phyloP scores from a whole-genome alignment of 345 rosid genomes.

The Passiflora organensis region DNA sequence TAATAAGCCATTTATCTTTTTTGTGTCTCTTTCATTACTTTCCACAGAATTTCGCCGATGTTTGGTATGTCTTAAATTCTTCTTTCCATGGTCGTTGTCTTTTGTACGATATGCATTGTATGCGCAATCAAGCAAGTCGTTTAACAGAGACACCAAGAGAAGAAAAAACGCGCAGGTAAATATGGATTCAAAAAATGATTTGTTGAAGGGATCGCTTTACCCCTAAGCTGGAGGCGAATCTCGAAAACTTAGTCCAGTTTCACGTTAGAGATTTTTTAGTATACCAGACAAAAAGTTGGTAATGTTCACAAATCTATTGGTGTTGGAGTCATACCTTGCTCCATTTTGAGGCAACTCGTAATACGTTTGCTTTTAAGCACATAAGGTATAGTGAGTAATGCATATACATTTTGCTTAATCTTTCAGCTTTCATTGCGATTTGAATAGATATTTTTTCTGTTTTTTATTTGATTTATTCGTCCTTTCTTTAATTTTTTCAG shows the following conservation, averaged over 20 bases:
- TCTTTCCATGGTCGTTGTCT: no score
- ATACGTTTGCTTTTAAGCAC: not conserved
- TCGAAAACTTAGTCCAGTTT: constrained; percentile 34
- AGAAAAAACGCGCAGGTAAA: constrained; percentile 16
- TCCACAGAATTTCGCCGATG: no score
- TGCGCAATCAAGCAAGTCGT: no score
- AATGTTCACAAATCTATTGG: constrained; percentile 2
- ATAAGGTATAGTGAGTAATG: not conserved
- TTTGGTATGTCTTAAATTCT: no score
- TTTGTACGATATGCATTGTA: no score
- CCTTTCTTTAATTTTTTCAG: no score
- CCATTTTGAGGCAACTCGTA: constrained; percentile 37
- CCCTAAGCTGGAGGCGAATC: constrained; percentile 43
- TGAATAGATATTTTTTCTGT: not conserved
- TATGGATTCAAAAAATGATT: no score
- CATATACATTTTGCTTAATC: no score
- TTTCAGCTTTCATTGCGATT: not conserved
- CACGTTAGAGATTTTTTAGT: not conserved
- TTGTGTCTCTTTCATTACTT: no score
- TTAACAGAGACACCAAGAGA: constrained; percentile 23
- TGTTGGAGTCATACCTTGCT: constrained; percentile 49
- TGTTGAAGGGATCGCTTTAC: constrained; percentile 15
- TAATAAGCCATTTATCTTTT: no score
- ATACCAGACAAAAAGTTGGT: not conserved
- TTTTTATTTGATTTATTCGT: not conserved